A percentile compares a stretch with the other conserved stretches of the same genome.
Conservation (phyloP, 2,329 filamentous ascomycete species). For the Lasiodiplodia theobromae region DNA sequence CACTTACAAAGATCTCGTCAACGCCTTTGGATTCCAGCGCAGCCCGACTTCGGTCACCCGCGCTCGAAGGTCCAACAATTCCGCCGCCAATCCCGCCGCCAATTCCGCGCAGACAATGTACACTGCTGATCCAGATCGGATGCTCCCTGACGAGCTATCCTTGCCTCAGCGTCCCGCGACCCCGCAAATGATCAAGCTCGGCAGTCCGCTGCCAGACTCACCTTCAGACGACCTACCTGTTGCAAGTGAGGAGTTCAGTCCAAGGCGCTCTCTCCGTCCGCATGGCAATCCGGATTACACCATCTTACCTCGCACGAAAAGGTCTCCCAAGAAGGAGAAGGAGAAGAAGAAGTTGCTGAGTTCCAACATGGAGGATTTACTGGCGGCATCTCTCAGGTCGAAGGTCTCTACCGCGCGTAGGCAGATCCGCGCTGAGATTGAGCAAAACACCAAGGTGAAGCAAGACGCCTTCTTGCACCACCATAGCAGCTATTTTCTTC, state of each 20-base stretch:
- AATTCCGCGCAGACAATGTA: not conserved
- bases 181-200: not conserved
- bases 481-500: constrained; percentile 55
- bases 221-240: not conserved
- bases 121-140: not conserved
- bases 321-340: not conserved
- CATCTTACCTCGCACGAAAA: not conserved
- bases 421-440: constrained; percentile 52
- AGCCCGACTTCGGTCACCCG: constrained; percentile 44
- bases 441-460: constrained; percentile 51
- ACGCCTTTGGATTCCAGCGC: constrained; percentile 37
- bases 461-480: constrained; percentile 55
- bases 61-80: constrained; percentile 18
- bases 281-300: not conserved
- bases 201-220: not conserved
- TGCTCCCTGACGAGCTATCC: not conserved
- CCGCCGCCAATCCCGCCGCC: not conserved
- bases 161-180: not conserved
- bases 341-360: constrained; percentile 39
- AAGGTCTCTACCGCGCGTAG: constrained; percentile 49
- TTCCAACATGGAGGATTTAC: constrained; percentile 39
- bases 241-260: not conserved
- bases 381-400: not conserved
- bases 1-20: not conserved
- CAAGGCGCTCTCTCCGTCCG: not conserved